Conservation (phyloP, 306 rosid genomes). For the Sesbania bispinosa region DNA sequence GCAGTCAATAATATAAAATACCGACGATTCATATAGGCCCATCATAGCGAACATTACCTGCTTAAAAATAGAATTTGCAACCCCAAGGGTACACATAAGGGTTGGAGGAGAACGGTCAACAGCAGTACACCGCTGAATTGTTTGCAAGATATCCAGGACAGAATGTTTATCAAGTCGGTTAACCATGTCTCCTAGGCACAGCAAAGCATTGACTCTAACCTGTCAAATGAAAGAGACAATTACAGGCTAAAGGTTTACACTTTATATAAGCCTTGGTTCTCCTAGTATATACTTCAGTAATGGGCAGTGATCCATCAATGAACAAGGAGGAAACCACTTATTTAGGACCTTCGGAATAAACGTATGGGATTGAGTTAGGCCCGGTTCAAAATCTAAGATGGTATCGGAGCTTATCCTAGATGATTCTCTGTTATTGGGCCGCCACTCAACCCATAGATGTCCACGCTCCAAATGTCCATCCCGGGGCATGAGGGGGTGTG, state of each 20-base stretch:
- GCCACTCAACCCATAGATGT: too few relatives aligned
- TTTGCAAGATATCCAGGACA: slow-evolving; percentile 80
- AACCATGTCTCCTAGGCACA: slow-evolving; percentile 88
- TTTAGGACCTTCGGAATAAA: not conserved
- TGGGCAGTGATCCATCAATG: not conserved
- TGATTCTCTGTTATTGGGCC: too few relatives aligned
- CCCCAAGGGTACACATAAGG: slow-evolving; percentile 98
- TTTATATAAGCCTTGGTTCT: not conserved
- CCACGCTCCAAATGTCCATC: too few relatives aligned
- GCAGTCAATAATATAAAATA: not conserved
- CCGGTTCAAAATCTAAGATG: too few relatives aligned
- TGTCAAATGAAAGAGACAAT: slow-evolving; percentile 34
- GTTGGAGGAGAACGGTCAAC: slow-evolving; percentile 98
- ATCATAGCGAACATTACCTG: slow-evolving; percentile 48
- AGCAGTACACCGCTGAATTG: slow-evolving; percentile 94
- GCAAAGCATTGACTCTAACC: slow-evolving; percentile 98
- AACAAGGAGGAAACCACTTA: not conserved
- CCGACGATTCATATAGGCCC: not conserved
- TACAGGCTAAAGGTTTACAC: slow-evolving; percentile 1
- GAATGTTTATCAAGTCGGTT: slow-evolving; percentile 77
- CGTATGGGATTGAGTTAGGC: too few relatives aligned
- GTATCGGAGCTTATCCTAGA: too few relatives aligned
- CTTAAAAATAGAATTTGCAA: slow-evolving; percentile 89
- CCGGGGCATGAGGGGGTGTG: too few relatives aligned
- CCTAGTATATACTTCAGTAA: not conserved